Conservation (phyloP, 108 stramenopile species). For the Nitzschia inconspicua region DNA sequence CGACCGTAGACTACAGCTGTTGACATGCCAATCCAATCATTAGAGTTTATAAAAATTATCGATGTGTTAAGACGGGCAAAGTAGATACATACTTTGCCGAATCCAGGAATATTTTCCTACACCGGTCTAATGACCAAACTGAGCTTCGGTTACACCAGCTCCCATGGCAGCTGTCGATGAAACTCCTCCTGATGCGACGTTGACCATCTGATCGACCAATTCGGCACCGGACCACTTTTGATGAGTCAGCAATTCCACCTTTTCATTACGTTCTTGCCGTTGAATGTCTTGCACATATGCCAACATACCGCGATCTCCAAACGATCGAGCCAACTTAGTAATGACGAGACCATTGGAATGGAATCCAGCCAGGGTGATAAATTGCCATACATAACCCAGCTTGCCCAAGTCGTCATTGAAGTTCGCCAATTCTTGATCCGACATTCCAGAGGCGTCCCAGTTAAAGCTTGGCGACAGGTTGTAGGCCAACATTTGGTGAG, state of each 20-base stretch:
- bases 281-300: constrained; percentile 94
- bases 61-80: too few relatives aligned
- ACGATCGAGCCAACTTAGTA: constrained; percentile 82
- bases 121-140: constrained; percentile 40
- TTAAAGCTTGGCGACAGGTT: constrained; percentile 94
- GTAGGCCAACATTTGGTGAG: constrained; percentile 94
- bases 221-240: constrained; percentile 96
- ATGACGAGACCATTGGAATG: constrained; percentile 91
- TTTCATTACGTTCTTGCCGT: constrained; percentile 77
- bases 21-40: too few relatives aligned
- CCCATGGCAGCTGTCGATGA: constrained; percentile 93
- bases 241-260: constrained; percentile 90
- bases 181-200: constrained; percentile 86
- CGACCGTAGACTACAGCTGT: too few relatives aligned
- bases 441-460: constrained; percentile 94
- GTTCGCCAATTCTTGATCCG: constrained; percentile 65
- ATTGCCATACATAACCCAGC: constrained; percentile 93
- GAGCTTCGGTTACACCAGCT: constrained; percentile 86
- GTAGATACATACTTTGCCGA: too few relatives aligned
- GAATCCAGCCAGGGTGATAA: constrained; percentile 96
- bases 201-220: constrained; percentile 91
- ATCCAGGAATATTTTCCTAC: neutral
- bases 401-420: constrained; percentile 91
- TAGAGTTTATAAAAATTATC: too few relatives aligned
- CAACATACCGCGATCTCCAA: constrained; percentile 86